These are phyloP conservation scores for Apiospora sp. DNA, from an alignment of 2,329 filamentous ascomycete genomes.

Conservation along the genomic window DNA sequence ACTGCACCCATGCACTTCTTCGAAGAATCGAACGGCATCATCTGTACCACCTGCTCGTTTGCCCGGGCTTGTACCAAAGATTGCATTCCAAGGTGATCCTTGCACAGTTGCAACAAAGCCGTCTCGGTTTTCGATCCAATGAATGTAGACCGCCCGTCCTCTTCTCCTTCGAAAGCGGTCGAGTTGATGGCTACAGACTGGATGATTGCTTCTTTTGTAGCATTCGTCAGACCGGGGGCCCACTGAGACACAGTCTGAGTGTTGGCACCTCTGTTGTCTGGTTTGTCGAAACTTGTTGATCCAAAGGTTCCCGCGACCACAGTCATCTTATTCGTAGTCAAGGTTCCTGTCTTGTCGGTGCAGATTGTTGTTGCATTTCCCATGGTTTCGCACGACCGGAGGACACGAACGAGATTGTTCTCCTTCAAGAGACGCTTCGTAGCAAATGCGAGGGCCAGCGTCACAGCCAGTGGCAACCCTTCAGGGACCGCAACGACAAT, in stretches of 20 bases:
- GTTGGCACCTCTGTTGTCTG: constrained; percentile 34
- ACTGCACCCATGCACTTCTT: constrained; percentile 66
- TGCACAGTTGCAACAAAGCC: constrained; percentile 58
- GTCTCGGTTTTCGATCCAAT: constrained; percentile 66
- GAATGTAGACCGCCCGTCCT: constrained; percentile 54
- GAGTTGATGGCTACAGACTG: constrained; percentile 64
- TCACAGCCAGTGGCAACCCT: constrained; percentile 72
- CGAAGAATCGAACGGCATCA: constrained; percentile 62
- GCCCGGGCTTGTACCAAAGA: constrained; percentile 54
- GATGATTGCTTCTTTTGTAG: constrained; percentile 46
- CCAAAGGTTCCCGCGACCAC: constrained; percentile 77
- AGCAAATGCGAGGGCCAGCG: constrained; percentile 71
- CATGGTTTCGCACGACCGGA: constrained; percentile 76
- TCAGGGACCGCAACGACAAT: constrained; percentile 75
- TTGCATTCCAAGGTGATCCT: constrained; percentile 58
- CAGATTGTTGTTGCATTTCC: constrained; percentile 79
- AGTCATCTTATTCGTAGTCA: constrained; percentile 80
- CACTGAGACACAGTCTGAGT: constrained; percentile 40
- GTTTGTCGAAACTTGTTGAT: constrained; percentile 41
- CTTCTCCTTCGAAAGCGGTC: constrained; percentile 62
- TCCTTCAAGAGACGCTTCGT: constrained; percentile 74
- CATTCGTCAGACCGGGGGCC: constrained; percentile 39
- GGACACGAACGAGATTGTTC: constrained; percentile 73
- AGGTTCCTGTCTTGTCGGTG: constrained; percentile 80
- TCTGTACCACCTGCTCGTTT: constrained; percentile 56